Base-by-base conservation (phyloP, 495 filamentous ascomycete genomes). In the Pyrenula aspistea region DNA sequence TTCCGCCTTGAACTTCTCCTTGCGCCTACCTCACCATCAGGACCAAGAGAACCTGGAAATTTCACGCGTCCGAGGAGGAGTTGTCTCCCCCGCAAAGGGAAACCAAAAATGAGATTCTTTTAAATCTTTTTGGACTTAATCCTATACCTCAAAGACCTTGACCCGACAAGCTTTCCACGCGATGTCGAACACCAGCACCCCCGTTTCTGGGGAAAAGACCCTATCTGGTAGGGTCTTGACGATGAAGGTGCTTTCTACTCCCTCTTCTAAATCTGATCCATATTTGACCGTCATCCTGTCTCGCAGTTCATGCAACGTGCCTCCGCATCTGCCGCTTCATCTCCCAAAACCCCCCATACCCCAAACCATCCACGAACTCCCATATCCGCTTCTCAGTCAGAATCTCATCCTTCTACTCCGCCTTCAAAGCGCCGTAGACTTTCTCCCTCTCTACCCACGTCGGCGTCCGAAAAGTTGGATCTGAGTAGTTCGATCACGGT, bases 231-330 rank as follows among this genome's bases (percentile, higher is more conserved):
- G 91, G 55, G 81, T 96, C 20, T 73, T 94, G 63, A 95, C 87
- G 22, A 96, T 96, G 91, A 96, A 96, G 72, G 83, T 83, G 67
- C 49, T 63, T 58, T 4, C 48, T 58, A 8, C 50, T 25, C 36
- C n/a, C 59, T 21, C 22, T 22, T 56, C 31, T n/a, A n/a, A n/a
- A n/a, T n/a, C n/a, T n/a, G n/a, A n/a, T n/a, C n/a, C n/a, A n/a
- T n/a, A n/a, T n/a, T n/a, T n/a, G n/a, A n/a, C n/a, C n/a, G n/a
- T n/a, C n/a, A n/a, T n/a, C n/a, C n/a, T n/a, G n/a, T n/a, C n/a
- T n/a, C 57, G 49, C 53, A 88, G 82, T 98, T 98, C 70, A 98
- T 98, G 93, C 93, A 96, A 79, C 82, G 93, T 60, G 87, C 64
- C 59, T 74, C 60, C 58, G 70, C 66, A 60, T 67, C 59, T 57